These are phyloP conservation scores for Laburnicola sp. DNA, from an alignment of 2,329 filamentous ascomycete species.

Conservation along the genomic window DNA sequence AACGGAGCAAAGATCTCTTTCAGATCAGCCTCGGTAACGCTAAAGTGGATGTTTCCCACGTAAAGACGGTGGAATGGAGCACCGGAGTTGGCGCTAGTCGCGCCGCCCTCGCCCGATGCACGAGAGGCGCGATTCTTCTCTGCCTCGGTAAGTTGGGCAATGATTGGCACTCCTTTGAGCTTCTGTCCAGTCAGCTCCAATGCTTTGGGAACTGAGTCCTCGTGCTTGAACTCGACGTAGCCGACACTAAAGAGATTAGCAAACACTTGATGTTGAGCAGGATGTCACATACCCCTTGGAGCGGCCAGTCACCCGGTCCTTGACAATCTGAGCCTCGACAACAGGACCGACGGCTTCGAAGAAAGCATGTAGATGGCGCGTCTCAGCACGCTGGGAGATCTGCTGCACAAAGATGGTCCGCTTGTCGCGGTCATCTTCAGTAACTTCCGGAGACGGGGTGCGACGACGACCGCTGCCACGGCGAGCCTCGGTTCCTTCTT, in stretches of 20 bases:
- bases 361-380: slow-evolving; percentile 88
- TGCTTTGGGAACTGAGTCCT: slow-evolving; percentile 89
- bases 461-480: slow-evolving; percentile 41
- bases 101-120: slow-evolving; percentile 64
- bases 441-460: slow-evolving; percentile 70
- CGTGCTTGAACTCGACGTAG: slow-evolving; percentile 97
- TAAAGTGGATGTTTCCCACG: slow-evolving; percentile 99
- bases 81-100: slow-evolving; percentile 72
- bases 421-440: slow-evolving; percentile 93
- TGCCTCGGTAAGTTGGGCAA: slow-evolving; percentile 95
- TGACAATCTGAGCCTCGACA: slow-evolving; percentile 97
- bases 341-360: slow-evolving; percentile 95
- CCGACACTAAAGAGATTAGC: slow-evolving; percentile 72
- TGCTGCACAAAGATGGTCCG: slow-evolving; percentile 99
- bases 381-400: slow-evolving; percentile 88
- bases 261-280: neutral
- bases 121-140: slow-evolving; percentile 98
- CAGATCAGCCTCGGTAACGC: slow-evolving; percentile 93
- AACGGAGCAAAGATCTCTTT: slow-evolving; percentile 97
- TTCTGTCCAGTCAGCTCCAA: slow-evolving; percentile 97
- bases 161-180: slow-evolving; percentile 97
- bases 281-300: slow-evolving; percentile 80
- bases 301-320: slow-evolving; percentile 92
- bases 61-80: slow-evolving; percentile 92
- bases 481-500: slow-evolving; percentile 50